Base-by-base conservation (phyloP, 2,329 filamentous ascomycete genomes). In the Pestalotiopsis sp. region DNA sequence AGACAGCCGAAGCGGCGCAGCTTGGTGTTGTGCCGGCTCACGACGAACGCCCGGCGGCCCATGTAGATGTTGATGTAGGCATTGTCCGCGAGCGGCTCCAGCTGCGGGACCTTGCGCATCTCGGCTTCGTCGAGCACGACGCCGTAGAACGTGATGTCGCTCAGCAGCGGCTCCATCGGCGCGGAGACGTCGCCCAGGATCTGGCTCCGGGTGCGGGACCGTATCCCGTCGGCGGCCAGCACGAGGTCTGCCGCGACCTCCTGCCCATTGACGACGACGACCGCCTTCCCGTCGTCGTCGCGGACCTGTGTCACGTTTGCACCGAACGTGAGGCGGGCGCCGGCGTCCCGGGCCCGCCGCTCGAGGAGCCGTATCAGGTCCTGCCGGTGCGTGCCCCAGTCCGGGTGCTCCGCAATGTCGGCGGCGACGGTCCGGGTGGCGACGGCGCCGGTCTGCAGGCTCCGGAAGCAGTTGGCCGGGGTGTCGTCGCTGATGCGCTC, bases 31-130 rank as follows among this genome's bases (percentile, higher is more conserved):
- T 52, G 63, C 13, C 64, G 31, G 59, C 57, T 59, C 27, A 69
- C 68, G n/a, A 69, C 65, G 41, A 60, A 69, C 0, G 57, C 27
- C 20, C 52, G 20, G 49, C 59, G 25, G 4, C 68, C 68, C 64
- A 69, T 64, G 23, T 67, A 69, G 7, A 69, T 38, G 45, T 69
- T 69, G 17, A 69, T 27, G 49, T 64, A 64, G n/a, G 38, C 58
- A 17, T 67, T 36, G 4, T 49, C 64, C 13, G 14, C 25, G 36
- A 69, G 64, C 7, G 57, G 27, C 25, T 57, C 14, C 20, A 69
- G 36, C 27, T 67, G 64, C 11, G 64, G n/a, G 2, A 39, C 23
- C 23, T 2, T 20, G 13, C 20, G 13, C 39, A 64, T 63, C 20
- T 56, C 31, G 14, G n/a, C 56, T 1, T 61, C 14, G 1, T 52